Conservation (phyloP, 1,284 basidiomycete genomes). For the Moniliella sp. region DNA sequence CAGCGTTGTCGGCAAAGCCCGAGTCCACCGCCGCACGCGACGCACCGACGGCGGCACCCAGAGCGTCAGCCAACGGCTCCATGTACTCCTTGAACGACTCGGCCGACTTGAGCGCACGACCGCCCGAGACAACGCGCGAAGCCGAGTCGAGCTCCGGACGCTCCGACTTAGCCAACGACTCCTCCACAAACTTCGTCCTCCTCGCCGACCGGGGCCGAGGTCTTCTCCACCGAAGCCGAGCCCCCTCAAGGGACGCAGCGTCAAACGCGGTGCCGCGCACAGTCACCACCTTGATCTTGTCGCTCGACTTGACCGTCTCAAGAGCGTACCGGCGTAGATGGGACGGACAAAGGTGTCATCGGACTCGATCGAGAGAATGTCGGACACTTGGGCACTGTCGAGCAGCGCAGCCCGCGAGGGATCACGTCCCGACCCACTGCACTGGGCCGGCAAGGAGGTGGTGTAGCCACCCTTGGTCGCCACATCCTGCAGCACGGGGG, state of each 20-base stretch:
- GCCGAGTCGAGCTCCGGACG: conserved; percentile 80
- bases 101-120: conserved; percentile 78
- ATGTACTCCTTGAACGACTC: conserved; percentile 72
- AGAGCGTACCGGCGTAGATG: conserved; percentile 95
- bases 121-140: conserved; percentile 73
- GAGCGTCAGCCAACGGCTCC: conserved; percentile 73
- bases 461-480: conserved; percentile 43
- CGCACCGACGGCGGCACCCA: conserved; percentile 88
- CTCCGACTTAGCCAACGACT: conserved; percentile 68
- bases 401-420: conserved; percentile 71
- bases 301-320: conserved; percentile 61
- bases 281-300: conserved; percentile 78
- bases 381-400: conserved; percentile 51
- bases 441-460: conserved; percentile 66
- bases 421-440: conserved; percentile 52
- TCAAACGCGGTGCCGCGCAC: conserved; percentile 84
- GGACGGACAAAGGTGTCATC: conserved; percentile 74
- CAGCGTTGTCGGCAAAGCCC: conserved; percentile 83
- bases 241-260: conserved; percentile 40
- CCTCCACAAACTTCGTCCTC: conserved; percentile 55
- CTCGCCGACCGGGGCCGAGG: conserved; percentile 48
- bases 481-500: conserved; percentile 39
- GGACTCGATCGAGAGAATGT: conserved; percentile 65
- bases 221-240: conserved; percentile 42
- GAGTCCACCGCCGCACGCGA: conserved; percentile 93